Conservation (phyloP, 202 grass and related monocot species). For the Tripidium arundinaceum region DNA sequence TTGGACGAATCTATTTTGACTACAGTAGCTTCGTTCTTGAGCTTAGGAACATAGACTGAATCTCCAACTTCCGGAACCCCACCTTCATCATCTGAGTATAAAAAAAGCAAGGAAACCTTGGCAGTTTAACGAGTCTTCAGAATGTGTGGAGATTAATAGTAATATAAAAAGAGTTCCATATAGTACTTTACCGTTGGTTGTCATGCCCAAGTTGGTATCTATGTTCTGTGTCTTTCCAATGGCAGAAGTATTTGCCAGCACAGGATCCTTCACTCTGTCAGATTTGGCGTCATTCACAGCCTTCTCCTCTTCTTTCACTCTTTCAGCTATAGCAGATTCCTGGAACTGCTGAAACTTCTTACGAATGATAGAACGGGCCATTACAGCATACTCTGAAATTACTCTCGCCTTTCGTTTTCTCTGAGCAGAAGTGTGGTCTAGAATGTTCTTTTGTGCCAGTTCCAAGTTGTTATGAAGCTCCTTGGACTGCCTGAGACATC, state of each 20-base stretch:
- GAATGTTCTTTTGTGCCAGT: conserved; percentile 51
- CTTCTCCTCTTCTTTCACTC: conserved; percentile 28
- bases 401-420: conserved; percentile 58
- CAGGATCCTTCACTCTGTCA: conserved; percentile 10
- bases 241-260: conserved; percentile 12
- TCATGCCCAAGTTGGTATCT: conserved; percentile 1
- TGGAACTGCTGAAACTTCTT: conserved; percentile 54
- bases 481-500: conserved; percentile 58
- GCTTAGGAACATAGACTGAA: conserved; percentile 54
- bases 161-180: not conserved
- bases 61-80: conserved; percentile 53
- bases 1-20: conserved; percentile 54
- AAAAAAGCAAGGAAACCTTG: not conserved
- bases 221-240: conserved; percentile 11
- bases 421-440: conserved; percentile 45
- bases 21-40: conserved; percentile 56
- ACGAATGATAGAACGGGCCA: conserved; percentile 59
- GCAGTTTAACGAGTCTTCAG: conserved; percentile 1
- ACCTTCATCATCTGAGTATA: conserved; percentile 32
- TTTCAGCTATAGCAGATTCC: conserved; percentile 53
- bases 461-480: conserved; percentile 52
- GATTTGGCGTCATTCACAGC: conserved; percentile 15
- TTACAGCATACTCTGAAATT: conserved; percentile 52
- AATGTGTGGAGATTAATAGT: not conserved
- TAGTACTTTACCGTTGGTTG: conserved; percentile 30